Evolutionary conservation across 495 filamentous ascomycete species (phyloP), one percentile per base, ranked within the genome.

Genomic region (Wilcoxina mikolae): DNA sequence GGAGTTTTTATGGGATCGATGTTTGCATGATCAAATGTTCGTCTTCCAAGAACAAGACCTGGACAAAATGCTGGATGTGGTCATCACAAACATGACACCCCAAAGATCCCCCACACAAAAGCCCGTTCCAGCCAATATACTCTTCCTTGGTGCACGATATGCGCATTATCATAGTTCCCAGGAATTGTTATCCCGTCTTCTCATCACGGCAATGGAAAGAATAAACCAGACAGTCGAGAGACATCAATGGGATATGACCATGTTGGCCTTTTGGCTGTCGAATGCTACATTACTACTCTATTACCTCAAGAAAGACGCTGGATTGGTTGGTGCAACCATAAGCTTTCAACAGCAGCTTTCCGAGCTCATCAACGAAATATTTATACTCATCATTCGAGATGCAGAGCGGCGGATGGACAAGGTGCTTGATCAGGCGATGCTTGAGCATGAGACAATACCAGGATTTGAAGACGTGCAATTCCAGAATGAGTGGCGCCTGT

Each of bases 201-300:
- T 96, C 5, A 73, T 84, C 26, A 83, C 83, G 22, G 88, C 91
- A 27, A 94, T 90, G 76, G 85, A 95, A 48, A 94, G 90, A 69
- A 95, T 99, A 57, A 95, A 96, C 60, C 81, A 85, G 50, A 87
- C 95, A 38, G 87, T 98, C 25, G 93, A 95, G 64, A 77, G 76
- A 33, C 78, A 94, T 60, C 91, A 99, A 62, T 95, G 91, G 90
- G 91, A 99, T 62, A 99, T 99, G 91, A 99, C 91, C 0, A 91
- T 96, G 56, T 74, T 96, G 17, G 93, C 91, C 1, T 99, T 96
- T 63, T 99, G 91, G 91, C 85, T 95, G 64, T 96, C 93, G 7
- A 99, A 99, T 67, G 91, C 87, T 23, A 96, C 90, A 1, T 71
- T 99, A 3, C 72, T 99, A 1, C 74, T 99, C 23, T 89, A 99